Evolutionary conservation across 1,284 basidiomycete species (phyloP).

Genomic region (Sporisorium scitamineum): DNA sequence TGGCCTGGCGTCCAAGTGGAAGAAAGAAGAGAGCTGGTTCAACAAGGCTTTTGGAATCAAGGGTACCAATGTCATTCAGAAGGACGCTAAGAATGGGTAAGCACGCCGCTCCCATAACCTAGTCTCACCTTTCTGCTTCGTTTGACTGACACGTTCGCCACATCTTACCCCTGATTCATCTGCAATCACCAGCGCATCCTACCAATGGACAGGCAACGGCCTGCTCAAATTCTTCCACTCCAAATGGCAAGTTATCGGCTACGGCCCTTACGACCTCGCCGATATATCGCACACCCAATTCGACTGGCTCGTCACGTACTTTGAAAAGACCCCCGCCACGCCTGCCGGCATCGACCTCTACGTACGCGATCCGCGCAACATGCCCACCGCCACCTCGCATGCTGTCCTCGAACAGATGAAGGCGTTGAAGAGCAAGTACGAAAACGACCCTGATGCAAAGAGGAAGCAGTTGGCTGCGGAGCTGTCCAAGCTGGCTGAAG

Average conservation of each 20-base stretch:
- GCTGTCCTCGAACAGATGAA: constrained; percentile 35
- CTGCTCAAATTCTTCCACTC: constrained; percentile 49
- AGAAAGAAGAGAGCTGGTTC: constrained; percentile 34
- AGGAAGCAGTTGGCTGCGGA: constrained; percentile 30
- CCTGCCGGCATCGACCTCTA: constrained; percentile 48
- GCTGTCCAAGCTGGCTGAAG: constrained; percentile 32
- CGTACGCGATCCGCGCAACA: constrained; percentile 36
- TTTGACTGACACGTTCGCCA: not conserved
- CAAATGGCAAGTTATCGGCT: constrained; percentile 53
- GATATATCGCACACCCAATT: constrained; percentile 34
- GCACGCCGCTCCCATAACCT: not conserved
- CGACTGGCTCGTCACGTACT: constrained; percentile 53
- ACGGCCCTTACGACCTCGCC: constrained; percentile 46
- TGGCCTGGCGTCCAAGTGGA: constrained; percentile 31
- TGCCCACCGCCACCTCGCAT: constrained; percentile 32
- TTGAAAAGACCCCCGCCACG: constrained; percentile 49
- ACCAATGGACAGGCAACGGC: constrained; percentile 52
- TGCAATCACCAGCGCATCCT: constrained; percentile 28
- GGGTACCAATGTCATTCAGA: constrained; percentile 47
- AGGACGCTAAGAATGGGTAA: constrained; percentile 50
- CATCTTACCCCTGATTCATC: not conserved
- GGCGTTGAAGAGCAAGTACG: constrained; percentile 24
- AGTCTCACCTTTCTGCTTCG: not conserved
- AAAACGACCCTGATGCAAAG: constrained; percentile 23
- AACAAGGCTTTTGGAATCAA: constrained; percentile 51